Conservation (phyloP, 1,284 basidiomycete genomes). For the Pholiota adiposa region DNA sequence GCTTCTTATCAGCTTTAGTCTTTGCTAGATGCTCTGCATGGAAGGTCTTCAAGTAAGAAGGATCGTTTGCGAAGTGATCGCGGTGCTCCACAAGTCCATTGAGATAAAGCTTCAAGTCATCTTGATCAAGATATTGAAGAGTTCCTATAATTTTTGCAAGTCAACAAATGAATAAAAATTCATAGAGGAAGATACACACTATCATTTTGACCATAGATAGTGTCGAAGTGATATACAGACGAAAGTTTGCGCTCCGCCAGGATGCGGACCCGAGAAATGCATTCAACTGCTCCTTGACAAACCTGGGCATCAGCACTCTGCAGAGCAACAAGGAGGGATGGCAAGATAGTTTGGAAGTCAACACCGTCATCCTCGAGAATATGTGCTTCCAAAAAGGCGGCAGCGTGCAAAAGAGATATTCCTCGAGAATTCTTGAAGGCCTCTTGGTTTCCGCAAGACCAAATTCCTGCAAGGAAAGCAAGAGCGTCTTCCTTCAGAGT, state of each 20-base stretch:
- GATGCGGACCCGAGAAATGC: constrained; percentile 55
- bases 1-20: constrained; percentile 60
- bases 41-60: constrained; percentile 62
- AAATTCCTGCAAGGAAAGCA: constrained; percentile 80
- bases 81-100: constrained; percentile 53
- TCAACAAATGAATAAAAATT: neutral
- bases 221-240: constrained; percentile 82
- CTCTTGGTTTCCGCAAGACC: constrained; percentile 43
- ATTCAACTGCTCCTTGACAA: constrained; percentile 68
- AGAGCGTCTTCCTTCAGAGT: constrained; percentile 74
- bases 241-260: constrained; percentile 49
- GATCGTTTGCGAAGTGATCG: constrained; percentile 75
- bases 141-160: constrained; percentile 42
- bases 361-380: constrained; percentile 52
- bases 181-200: constrained; percentile 44
- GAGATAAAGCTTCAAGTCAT: constrained; percentile 74
- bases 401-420: constrained; percentile 64
- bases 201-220: constrained; percentile 76
- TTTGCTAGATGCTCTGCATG: constrained; percentile 63
- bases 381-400: constrained; percentile 81
- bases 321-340: constrained; percentile 74
- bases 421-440: constrained; percentile 35
- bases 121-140: constrained; percentile 81
- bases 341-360: constrained; percentile 89
- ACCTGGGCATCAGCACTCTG: constrained; percentile 57